Evolutionary conservation across 202 grass and related monocot genomes (phyloP), one percentile per base, ranked within the genome.

Genomic region (Zizania palustris): DNA sequence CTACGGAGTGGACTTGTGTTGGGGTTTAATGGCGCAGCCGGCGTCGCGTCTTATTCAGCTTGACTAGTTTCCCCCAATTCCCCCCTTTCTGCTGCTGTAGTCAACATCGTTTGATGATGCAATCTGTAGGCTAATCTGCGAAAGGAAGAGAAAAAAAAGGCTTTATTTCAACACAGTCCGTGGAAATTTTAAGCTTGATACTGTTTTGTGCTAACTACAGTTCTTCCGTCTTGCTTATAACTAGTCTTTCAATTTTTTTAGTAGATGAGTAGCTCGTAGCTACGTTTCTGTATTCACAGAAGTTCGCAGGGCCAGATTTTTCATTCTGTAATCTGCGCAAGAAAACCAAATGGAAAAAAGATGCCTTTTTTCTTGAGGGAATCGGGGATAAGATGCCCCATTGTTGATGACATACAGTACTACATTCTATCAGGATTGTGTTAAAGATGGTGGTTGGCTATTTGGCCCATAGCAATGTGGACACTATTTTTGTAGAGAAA

Each of bases 401-500:
- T 49, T 40, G 64, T 64, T 6, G 28, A 53, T 83, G 33, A 1
- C 28, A 56, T 55, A 13, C 60, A n/a, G 39, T 22, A 44, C 60
- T 65, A 43, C 63, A 56, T 42, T 57, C 57, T 69, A 48, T 44
- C 71, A 61, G 35, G 75, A 70, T 46, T 69, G 51, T 83, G 63
- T 69, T 74, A 74, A 73, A 57, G 39, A 49, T 15, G 64, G 64
- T 66, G 42, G 20, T 42, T 60, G 71, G 57, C 50, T 66, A 35
- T 16, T 42, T 60, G 71, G 57, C 50, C 76, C 67, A 43, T 53
- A 53, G 63, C 55, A 21, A 54, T 70, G 77, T 75, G 71, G 48
- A 48, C 62, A 75, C 65, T 71, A n/a, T 60, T 83, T 87, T 74
- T 79, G 51, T 53, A 57, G 46, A 69, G 37, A 78, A 63, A 28